Evolutionary conservation across 176 grass and related monocot genomes (phyloP).

Genomic region (Pontederia crassipes): DNA sequence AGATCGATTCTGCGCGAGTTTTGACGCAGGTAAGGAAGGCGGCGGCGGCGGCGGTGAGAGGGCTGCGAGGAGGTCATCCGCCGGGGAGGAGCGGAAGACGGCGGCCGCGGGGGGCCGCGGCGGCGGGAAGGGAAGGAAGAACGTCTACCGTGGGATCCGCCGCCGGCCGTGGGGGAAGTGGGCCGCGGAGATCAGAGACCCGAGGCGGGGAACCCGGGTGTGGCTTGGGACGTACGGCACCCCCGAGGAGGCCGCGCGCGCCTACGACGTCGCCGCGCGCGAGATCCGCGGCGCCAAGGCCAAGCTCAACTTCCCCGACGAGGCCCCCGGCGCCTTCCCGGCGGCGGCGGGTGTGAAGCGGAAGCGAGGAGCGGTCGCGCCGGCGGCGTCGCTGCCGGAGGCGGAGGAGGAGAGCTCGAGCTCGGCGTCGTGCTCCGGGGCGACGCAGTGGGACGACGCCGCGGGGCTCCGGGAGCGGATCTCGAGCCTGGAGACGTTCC

Average conservation of each 20-base stretch:
- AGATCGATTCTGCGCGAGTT: neutral
- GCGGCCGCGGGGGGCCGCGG: neutral
- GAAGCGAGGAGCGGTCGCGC: neutral
- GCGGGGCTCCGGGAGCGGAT: neutral
- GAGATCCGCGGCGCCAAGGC: neutral
- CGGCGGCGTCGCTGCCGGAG: neutral
- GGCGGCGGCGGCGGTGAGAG: neutral
- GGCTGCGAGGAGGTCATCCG: neutral
- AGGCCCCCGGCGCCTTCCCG: neutral
- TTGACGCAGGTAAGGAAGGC: neutral
- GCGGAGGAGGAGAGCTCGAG: neutral
- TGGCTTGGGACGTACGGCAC: constrained; percentile 1
- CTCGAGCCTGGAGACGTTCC: constrained; percentile 3
- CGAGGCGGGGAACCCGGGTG: neutral
- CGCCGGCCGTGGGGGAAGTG: constrained; percentile 5
- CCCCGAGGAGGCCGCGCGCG: neutral
- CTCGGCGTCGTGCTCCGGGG: neutral
- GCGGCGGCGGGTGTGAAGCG: neutral
- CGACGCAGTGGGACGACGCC: neutral
- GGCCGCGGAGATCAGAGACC: constrained; percentile 1
- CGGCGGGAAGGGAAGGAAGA: neutral
- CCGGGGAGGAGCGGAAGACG: neutral
- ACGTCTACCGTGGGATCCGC: neutral
- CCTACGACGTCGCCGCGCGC: neutral
- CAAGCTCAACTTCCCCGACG: constrained; percentile 2